Conservation (phyloP, 2,329 filamentous ascomycete genomes). For the Phialemoniopsis sp. region DNA sequence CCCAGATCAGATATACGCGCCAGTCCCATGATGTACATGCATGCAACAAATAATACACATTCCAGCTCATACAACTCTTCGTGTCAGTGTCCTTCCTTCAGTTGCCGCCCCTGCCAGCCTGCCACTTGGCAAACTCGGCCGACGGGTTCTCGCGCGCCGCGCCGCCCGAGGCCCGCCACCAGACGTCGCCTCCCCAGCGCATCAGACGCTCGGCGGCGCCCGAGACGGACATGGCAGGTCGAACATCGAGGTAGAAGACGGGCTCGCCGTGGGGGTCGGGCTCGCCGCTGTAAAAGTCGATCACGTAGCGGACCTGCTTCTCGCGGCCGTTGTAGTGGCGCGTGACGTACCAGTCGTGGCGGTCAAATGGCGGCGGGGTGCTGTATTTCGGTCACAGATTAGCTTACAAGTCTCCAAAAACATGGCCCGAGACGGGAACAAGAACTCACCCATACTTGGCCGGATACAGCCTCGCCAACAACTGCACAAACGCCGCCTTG, state of each 20-base stretch:
- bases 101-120: no score
- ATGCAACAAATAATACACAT: no score
- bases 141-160: slow-evolving; percentile 43
- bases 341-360: slow-evolving; percentile 94
- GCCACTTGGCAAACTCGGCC: slow-evolving; percentile 9
- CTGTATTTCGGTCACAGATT: slow-evolving; percentile 30
- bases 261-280: slow-evolving; percentile 83
- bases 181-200: slow-evolving; percentile 88
- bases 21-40: no score
- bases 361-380: slow-evolving; percentile 84
- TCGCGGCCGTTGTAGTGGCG: slow-evolving; percentile 62
- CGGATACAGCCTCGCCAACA: slow-evolving; percentile 76
- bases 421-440: not conserved
- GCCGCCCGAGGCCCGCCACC: slow-evolving; percentile 84
- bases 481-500: slow-evolving; percentile 80
- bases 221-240: slow-evolving; percentile 79
- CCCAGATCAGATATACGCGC: no score
- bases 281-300: slow-evolving; percentile 89
- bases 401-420: not conserved
- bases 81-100: no score
- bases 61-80: no score
- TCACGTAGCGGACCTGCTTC: slow-evolving; percentile 86
- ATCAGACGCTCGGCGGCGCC: slow-evolving; percentile 78
- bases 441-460: slow-evolving; percentile 66
- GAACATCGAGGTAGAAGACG: slow-evolving; percentile 92